Base-by-base conservation (phyloP, 2,329 filamentous ascomycete genomes). In the Chaetomiaceae sp. region DNA sequence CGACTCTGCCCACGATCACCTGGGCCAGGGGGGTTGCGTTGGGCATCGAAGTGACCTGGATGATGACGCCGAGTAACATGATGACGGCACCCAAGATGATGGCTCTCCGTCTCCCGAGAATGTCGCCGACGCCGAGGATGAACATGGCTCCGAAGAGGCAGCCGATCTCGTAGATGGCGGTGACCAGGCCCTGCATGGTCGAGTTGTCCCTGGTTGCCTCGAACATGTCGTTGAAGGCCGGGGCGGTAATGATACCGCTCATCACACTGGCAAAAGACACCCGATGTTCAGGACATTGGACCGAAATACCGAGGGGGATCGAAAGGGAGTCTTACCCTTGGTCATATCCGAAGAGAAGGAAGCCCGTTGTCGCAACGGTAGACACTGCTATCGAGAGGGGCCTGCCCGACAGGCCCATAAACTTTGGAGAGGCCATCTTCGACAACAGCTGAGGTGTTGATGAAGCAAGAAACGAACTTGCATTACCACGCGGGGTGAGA, bases 281-380 rank as follows among this genome's bases (percentile, higher is more conserved):
- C 31, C 25, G 15, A 25, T 4, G 27, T 6, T 9, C 27, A 37
- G 12, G 14, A 15, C n/a, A 8, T n/a, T n/a, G n/a, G n/a, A n/a
- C n/a, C n/a, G n/a, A n/a, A 4, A 4, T 4, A 37, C 17, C 17
- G 15, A 14, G 4, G 4, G 12, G 8, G 15, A 12, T 6, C n/a
- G n/a, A 29, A n/a, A 25, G 19, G 11, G 11, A 14, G 12, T 65
- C 70, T 59, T 62, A 75, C 71, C 71, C 73, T 66, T 76, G 79
- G 55, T 82, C 79, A 63, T 81, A 82, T 52, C 79, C 79, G 56
- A 81, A 82, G n/a, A 81, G 73, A 25, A 83, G 11, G 27, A 45
- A 45, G n/a, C 42, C 42, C 15, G 42, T 27, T 15, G 27, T 27
- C 19, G 42, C 42, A 22, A 27, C 34, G 29, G 42, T 19, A 11